Conservation (phyloP, 2,329 filamentous ascomycete genomes). For the Penicillium italicum region DNA sequence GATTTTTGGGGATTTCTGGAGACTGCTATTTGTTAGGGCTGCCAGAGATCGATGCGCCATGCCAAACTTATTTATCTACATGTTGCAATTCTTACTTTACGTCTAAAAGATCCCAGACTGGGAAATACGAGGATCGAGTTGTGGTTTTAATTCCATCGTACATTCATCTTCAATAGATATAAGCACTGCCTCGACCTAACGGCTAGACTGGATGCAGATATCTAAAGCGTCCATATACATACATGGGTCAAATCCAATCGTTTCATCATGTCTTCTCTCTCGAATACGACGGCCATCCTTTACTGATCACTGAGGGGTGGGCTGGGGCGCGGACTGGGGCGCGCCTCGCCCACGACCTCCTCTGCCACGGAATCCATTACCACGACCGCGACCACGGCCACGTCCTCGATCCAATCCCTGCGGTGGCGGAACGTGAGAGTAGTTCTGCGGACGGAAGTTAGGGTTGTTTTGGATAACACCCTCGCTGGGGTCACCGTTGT, state of each 20-base stretch:
- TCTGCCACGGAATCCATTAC: constrained; percentile 32
- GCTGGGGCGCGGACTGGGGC: constrained; percentile 17
- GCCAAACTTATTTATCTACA: not conserved
- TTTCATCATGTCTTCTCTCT: not conserved
- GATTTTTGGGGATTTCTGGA: too few species aligned
- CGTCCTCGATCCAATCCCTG: constrained; percentile 38
- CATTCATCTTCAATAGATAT: constrained; percentile 3
- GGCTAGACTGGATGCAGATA: not conserved
- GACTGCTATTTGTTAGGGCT: not conserved
- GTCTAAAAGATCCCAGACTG: not conserved
- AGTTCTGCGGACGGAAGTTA: constrained; percentile 54
- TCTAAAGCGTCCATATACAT: constrained; percentile 6
- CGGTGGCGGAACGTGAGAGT: constrained; percentile 51
- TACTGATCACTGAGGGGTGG: constrained; percentile 9
- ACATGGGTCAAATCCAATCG: constrained; percentile 5
- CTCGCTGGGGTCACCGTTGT: constrained; percentile 51
- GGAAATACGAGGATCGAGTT: not conserved
- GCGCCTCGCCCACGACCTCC: constrained; percentile 30
- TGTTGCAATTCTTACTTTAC: not conserved
- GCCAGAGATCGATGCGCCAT: not conserved
- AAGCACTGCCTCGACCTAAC: not conserved
- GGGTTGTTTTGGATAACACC: constrained; percentile 56
- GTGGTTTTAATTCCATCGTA: constrained; percentile 8
- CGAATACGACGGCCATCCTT: not conserved
- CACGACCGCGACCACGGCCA: constrained; percentile 36